Evolutionary conservation across 1,284 basidiomycete genomes (phyloP), one percentile per base, ranked within the genome.

Genomic region (Ceraceosorus guamensis): DNA sequence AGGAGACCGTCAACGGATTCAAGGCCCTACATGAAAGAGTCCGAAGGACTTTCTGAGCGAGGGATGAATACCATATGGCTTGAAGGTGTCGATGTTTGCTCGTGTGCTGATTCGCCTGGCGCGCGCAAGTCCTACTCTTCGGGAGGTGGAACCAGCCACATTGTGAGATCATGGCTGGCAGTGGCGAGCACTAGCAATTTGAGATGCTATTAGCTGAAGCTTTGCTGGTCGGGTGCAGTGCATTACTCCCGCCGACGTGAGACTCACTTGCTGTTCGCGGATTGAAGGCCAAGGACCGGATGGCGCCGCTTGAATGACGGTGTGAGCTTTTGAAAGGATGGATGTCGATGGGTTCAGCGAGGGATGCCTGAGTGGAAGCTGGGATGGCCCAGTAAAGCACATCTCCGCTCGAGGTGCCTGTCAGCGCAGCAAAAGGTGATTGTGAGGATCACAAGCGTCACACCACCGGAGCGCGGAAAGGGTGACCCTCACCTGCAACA

Each of bases 281-380:
- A 43, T 70, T 75, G 62, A 75, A 75, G 3, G 65, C 71, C 0
- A 73, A 63, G 6, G 64, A 59, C 13, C 70, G 61, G 2, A 61
- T 37, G 4, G 56, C 50, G 41, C 32, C 54, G 4, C 62, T 63
- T 39, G 67, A 64, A 45, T 73, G 71, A 24, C 24, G 24, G 2
- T 24, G 24, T 24, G 24, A 24, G 0, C 65, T 71, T 1, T 63
- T 46, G 10, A 68, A 51, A 7, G 50, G 35, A 18, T 48, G 58
- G 58, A 54, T 62, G 46, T 62, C 59, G 37, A 43, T 50, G 14
- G 53, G 64, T 53, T 57, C 57, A 18, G 31, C 18, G 8, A 50
- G 34, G 49, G 45, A 24, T 60, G 30, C 43, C 60, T 53, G 13
- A 55, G 37, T 56, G 41, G 16, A 16, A 24, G 10, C 24, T 3